Evolutionary conservation across 1,284 basidiomycete species (phyloP).

Genomic region (Bondarzewia mesenterica): DNA sequence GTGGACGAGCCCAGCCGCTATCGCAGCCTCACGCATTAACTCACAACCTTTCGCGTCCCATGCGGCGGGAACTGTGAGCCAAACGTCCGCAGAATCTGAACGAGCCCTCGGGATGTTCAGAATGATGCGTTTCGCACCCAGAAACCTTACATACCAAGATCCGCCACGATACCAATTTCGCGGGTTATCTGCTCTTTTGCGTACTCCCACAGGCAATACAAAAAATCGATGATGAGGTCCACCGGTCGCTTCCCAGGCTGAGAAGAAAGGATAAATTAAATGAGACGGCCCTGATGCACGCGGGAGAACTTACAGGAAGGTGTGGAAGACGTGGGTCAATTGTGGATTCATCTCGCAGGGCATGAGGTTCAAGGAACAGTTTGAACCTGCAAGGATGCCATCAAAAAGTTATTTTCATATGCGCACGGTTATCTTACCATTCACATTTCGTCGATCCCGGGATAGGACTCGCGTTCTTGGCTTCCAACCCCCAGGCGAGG

Average conservation of each 20-base stretch:
- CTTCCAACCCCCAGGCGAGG: conserved; percentile 72
- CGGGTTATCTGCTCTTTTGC: conserved; percentile 77
- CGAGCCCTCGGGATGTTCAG: neutral
- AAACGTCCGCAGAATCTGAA: conserved; percentile 69
- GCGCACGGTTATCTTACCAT: conserved; percentile 37
- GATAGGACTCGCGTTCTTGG: conserved; percentile 65
- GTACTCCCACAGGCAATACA: conserved; percentile 75
- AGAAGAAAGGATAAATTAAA: conserved; percentile 2
- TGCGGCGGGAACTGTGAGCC: conserved; percentile 76
- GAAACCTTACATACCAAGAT: conserved; percentile 45
- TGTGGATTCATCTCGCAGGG: conserved; percentile 56
- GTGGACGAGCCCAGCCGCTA: conserved; percentile 68
- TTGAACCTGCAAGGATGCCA: conserved; percentile 50
- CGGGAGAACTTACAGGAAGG: conserved; percentile 49
- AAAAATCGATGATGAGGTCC: conserved; percentile 73
- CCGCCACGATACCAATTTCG: conserved; percentile 74
- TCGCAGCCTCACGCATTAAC: conserved; percentile 75
- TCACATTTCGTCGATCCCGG: conserved; percentile 63
- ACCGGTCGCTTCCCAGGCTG: conserved; percentile 67
- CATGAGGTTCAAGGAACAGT: conserved; percentile 71
- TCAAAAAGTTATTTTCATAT: conserved; percentile 8
- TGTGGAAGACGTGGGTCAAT: conserved; percentile 69
- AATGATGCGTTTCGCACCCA: neutral
- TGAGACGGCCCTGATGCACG: neutral
- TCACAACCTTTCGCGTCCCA: conserved; percentile 79